Evolutionary conservation across 495 filamentous ascomycete genomes (phyloP).

Genomic region (Podospora australis): DNA sequence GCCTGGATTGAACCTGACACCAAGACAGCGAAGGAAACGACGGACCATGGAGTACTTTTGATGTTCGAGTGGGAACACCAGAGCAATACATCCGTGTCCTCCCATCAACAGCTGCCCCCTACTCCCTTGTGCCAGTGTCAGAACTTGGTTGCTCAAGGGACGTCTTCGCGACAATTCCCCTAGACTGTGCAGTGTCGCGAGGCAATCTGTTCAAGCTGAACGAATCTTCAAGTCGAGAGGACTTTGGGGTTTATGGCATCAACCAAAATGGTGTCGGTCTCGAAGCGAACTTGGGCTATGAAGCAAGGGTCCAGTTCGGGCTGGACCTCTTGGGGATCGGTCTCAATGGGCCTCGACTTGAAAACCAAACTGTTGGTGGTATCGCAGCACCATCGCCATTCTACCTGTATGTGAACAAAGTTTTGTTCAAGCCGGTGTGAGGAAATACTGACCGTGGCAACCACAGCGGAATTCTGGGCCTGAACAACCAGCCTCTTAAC

Average conservation of each 20-base stretch:
- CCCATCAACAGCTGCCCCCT: conserved; percentile 38
- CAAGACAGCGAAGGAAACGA: conserved; percentile 46
- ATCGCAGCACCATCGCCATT: conserved; percentile 39
- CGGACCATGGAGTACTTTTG: conserved; percentile 49
- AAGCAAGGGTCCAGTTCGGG: conserved; percentile 38
- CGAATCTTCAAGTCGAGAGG: conserved; percentile 42
- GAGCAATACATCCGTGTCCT: conserved; percentile 40
- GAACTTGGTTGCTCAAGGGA: conserved; percentile 23
- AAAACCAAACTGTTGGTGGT: conserved; percentile 42
- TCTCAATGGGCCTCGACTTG: conserved; percentile 35
- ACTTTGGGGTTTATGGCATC: conserved; percentile 31
- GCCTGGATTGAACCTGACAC: conserved; percentile 14
- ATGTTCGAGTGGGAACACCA: conserved; percentile 43
- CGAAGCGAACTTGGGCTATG: conserved; percentile 39
- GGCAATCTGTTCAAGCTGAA: conserved; percentile 45
- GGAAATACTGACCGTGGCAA: conserved; percentile 4
- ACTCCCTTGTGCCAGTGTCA: conserved; percentile 37
- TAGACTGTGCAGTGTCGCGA: conserved; percentile 37
- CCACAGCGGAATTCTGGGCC: conserved; percentile 43
- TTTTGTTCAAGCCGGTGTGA: background rate
- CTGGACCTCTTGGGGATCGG: conserved; percentile 48
- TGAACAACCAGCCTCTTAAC: conserved; percentile 44
- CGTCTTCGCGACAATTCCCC: conserved; percentile 26
- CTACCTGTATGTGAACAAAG: conserved; percentile 39
- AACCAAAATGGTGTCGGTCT: conserved; percentile 34